Base-by-base conservation (phyloP, 2,329 filamentous ascomycete species). In the Westerdykella ornata region DNA sequence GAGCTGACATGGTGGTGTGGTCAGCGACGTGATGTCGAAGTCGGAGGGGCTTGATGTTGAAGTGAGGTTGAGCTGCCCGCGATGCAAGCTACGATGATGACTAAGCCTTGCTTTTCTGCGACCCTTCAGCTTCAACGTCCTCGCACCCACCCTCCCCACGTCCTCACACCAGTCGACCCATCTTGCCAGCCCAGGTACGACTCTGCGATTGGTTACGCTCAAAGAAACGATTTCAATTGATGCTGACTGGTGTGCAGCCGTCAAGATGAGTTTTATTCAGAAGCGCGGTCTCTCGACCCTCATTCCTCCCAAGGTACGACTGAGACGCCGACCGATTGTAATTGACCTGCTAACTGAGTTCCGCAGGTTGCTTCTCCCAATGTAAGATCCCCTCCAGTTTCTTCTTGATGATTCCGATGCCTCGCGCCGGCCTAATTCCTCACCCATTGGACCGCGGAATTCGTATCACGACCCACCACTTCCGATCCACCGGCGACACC, bases 281-380 rank as follows among this genome's bases (percentile, higher is more conserved):
- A 86, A 85, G 74, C 83, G 89, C 75, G 85, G 81, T 78, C 84
- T 96, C 68, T 97, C 92, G 69, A 95, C 94, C 78, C 84, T 98
- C 72, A 96, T 98, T 65, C 94, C 94, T 61, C 92, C 94, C 67
- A 98, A 98, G 88, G 90, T 95, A 76, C 59, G 76, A 59, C 48
- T 46, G 38, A 43, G n/a, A 14, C 16, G 37, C 41, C 33, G 16
- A 40, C 38, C 12, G 22, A 9, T 9, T 11, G 12, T 26, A 4
- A 4, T 11, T 26, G 41, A 35, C 28, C 38, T 46, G 46, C 72
- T 75, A 65, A 75, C 56, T 47, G 39, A 30, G 35, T 38, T 46
- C 40, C 56, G 56, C 52, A 89, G 85, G 78, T 92, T 68, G 85
- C 86, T 60, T 89, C 85, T 67, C 86, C 86, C 53, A 84, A 79